Evolutionary conservation across 805 yeast species (phyloP).

Genomic region (Candida hungchunana): DNA sequence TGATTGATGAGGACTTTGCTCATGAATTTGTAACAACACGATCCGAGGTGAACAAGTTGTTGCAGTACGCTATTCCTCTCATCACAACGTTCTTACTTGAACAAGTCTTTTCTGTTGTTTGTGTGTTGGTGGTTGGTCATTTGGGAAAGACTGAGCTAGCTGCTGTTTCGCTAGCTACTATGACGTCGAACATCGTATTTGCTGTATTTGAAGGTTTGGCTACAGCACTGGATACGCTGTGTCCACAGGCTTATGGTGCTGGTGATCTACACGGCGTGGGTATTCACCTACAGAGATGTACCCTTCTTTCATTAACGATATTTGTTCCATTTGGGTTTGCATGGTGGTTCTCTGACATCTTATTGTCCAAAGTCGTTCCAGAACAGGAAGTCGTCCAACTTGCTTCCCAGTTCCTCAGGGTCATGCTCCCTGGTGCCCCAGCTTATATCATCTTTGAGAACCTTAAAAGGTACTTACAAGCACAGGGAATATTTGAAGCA

Average conservation of each 20-base stretch:
- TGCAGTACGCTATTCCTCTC: conserved; percentile 49
- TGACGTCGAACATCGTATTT: conserved; percentile 78
- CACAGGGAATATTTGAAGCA: conserved; percentile 84
- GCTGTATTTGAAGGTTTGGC: conserved; percentile 81
- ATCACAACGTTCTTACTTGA: conserved; percentile 55
- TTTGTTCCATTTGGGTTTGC: conserved; percentile 45
- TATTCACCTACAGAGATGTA: conserved; percentile 66
- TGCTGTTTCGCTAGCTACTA: conserved; percentile 77
- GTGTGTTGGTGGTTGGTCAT: conserved; percentile 71
- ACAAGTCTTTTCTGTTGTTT: conserved; percentile 51
- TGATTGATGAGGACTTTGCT: conserved; percentile 25
- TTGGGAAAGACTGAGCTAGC: conserved; percentile 76
- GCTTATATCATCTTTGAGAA: conserved; percentile 76
- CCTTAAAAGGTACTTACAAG: conserved; percentile 76
- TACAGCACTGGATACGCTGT: conserved; percentile 75
- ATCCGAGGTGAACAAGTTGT: conserved; percentile 33
- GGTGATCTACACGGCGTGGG: conserved; percentile 68
- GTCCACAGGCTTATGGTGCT: conserved; percentile 85
- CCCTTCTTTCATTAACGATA: conserved; percentile 41
- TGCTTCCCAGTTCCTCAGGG: conserved; percentile 55
- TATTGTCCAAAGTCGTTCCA: conserved; percentile 43
- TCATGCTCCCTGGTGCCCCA: conserved; percentile 67
- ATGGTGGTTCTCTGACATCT: conserved; percentile 58
- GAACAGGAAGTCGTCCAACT: conserved; percentile 49
- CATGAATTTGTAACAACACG: conserved; percentile 32